Conservation (phyloP, 108 stramenopile species). For the Licmophora abbreviata region DNA sequence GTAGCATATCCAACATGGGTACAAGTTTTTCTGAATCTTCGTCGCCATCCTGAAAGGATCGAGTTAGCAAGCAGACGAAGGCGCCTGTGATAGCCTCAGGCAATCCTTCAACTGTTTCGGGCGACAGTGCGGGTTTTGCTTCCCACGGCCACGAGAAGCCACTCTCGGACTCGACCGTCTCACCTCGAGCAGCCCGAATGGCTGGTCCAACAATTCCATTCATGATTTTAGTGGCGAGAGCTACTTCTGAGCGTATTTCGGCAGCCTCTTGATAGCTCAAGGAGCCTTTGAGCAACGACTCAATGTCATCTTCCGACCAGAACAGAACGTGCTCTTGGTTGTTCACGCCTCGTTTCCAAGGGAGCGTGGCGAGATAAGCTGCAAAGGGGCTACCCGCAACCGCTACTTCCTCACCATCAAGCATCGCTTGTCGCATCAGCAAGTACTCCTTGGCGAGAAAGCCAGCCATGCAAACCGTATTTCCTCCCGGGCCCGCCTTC, state of each 20-base stretch:
- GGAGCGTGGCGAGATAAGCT: conserved; percentile 55
- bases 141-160: conserved; percentile 40
- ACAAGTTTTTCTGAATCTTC: conserved; percentile 54
- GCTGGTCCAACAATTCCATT: conserved; percentile 27
- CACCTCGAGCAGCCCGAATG: conserved; percentile 43
- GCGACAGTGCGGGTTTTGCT: conserved; percentile 1
- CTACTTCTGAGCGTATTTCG: conserved; percentile 43
- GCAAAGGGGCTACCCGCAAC: conserved; percentile 24
- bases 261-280: conserved; percentile 53
- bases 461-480: conserved; percentile 54
- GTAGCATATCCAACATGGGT: conserved; percentile 65
- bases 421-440: conserved; percentile 14
- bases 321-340: conserved; percentile 73
- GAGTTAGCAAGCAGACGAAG: conserved; percentile 56
- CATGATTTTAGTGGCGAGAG: conserved; percentile 40
- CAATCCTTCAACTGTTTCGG: conserved; percentile 23
- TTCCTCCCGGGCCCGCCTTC: conserved; percentile 44
- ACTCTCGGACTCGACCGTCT: conserved; percentile 7
- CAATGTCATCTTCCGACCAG: conserved; percentile 55
- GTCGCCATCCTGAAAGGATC: conserved; percentile 56
- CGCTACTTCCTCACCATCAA: neutral
- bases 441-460: conserved; percentile 64
- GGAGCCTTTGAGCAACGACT: conserved; percentile 38
- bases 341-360: conserved; percentile 59
- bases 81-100: conserved; percentile 55